A percentile compares a stretch with the other conserved stretches of the same genome.
phyloP scores from a whole-genome alignment of 495 filamentous ascomycete genomes.

The Aspergillus kassunensis region DNA sequence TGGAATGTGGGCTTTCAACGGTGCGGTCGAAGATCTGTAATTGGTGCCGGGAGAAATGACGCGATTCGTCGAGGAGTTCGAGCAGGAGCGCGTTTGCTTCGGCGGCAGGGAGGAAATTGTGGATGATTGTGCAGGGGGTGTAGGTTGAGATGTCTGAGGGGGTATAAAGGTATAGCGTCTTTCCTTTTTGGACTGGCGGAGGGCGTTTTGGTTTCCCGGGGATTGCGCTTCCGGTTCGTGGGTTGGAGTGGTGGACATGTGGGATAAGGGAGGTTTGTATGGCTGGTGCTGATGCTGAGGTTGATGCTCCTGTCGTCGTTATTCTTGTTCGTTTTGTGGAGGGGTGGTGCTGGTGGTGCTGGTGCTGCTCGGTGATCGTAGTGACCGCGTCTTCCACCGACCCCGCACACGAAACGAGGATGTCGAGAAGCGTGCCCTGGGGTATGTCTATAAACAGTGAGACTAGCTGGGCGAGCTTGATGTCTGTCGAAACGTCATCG shows the following conservation, averaged over 20 bases:
- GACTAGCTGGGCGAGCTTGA: constrained; percentile 78
- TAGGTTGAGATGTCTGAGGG: constrained; percentile 72
- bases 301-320: not conserved
- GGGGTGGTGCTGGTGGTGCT: constrained; percentile 1
- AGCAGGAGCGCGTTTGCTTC: constrained; percentile 67
- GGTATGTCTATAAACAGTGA: constrained; percentile 66
- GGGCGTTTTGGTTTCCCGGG: constrained; percentile 39
- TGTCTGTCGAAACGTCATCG: constrained; percentile 72
- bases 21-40: constrained; percentile 86
- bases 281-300: constrained; percentile 16
- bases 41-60: constrained; percentile 65
- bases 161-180: constrained; percentile 76
- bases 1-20: constrained; percentile 76
- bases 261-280: constrained; percentile 44
- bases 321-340: constrained; percentile 30
- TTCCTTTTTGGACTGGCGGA: constrained; percentile 61
- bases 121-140: constrained; percentile 86
- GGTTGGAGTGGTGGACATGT: constrained; percentile 33
- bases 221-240: constrained; percentile 18
- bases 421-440: constrained; percentile 67
- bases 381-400: constrained; percentile 62
- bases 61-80: constrained; percentile 72
- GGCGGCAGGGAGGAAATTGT: constrained; percentile 74
- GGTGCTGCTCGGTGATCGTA: constrained; percentile 40
- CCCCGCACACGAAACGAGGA: constrained; percentile 72